A percentile compares a stretch with the other conserved stretches of the same genome.
Evolutionary conservation across 2,329 filamentous ascomycete genomes (phyloP).

Genomic region (Ilyonectria mors-panacis): DNA sequence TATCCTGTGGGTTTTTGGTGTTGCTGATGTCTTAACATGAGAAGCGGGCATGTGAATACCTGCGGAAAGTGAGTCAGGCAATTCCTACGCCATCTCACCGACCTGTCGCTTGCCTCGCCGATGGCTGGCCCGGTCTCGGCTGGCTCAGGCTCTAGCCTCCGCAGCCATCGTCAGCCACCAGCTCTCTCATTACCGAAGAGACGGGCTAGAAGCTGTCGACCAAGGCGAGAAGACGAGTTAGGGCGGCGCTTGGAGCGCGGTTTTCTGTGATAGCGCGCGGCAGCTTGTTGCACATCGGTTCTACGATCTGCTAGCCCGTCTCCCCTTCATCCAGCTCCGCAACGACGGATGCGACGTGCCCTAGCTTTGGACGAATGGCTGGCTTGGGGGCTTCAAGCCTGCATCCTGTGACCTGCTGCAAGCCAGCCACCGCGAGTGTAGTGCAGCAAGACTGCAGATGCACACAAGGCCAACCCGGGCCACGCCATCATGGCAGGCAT

Average conservation of each 20-base stretch:
- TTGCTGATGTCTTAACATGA: constrained; percentile 7
- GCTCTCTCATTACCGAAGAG: background rate
- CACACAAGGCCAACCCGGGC: constrained; percentile 22
- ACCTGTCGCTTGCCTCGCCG: constrained; percentile 1
- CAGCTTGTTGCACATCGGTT: constrained; percentile 13
- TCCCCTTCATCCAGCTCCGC: constrained; percentile 40
- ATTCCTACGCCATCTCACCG: constrained; percentile 5
- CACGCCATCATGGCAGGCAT: constrained; percentile 27
- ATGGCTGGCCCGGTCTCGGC: constrained; percentile 23
- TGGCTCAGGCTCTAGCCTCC: constrained; percentile 7
- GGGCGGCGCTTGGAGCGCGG: constrained; percentile 21
- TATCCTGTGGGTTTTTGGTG: background rate
- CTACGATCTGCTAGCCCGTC: constrained; percentile 33
- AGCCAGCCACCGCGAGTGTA: constrained; percentile 26
- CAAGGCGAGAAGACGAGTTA: background rate
- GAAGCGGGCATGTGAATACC: background rate
- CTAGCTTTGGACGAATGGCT: constrained; percentile 13
- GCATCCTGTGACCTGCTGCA: constrained; percentile 28
- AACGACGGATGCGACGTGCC: constrained; percentile 25
- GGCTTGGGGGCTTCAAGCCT: background rate
- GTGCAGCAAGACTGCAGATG: constrained; percentile 15
- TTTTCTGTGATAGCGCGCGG: constrained; percentile 25
- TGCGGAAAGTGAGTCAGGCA: background rate
- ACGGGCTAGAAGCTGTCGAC: constrained; percentile 3
- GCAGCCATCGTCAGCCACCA: constrained; percentile 1